These are phyloP conservation scores for Diddensiella transvaalensis DNA, from an alignment of 805 yeast genomes.

Conservation along the genomic window DNA sequence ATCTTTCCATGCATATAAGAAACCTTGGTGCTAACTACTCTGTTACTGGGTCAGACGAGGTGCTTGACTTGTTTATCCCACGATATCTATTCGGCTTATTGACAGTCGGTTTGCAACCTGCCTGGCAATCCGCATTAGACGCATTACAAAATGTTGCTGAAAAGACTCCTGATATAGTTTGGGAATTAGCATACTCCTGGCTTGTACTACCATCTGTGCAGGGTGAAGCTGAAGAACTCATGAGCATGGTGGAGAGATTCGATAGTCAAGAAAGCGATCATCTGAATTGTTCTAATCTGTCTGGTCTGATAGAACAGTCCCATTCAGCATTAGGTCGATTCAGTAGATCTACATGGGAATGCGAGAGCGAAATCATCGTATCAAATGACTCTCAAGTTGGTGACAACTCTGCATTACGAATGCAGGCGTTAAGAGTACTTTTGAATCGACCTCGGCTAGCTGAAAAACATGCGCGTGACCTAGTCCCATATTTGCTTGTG, in stretches of 20 bases:
- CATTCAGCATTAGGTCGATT: constrained; percentile 3
- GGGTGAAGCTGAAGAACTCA: constrained; percentile 25
- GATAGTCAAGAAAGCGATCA: constrained; percentile 8
- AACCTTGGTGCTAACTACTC: constrained; percentile 46
- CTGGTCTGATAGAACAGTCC: constrained; percentile 6
- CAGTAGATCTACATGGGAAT: not conserved
- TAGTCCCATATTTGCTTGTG: constrained; percentile 57
- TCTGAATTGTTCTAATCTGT: constrained; percentile 18
- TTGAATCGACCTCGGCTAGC: constrained; percentile 60
- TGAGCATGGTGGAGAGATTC: constrained; percentile 21
- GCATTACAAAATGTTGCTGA: constrained; percentile 47
- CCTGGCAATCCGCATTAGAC: constrained; percentile 75
- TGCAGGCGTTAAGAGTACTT: constrained; percentile 57
- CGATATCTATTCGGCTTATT: constrained; percentile 65
- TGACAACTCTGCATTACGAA: constrained; percentile 29
- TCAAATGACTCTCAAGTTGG: not conserved
- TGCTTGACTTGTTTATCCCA: constrained; percentile 37
- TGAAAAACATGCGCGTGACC: constrained; percentile 53
- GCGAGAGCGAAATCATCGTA: not conserved
- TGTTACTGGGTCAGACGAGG: constrained; percentile 28
- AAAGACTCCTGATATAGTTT: constrained; percentile 44
- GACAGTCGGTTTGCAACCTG: constrained; percentile 73
- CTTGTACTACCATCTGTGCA: constrained; percentile 11
- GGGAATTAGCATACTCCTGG: constrained; percentile 48
- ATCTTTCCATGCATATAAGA: constrained; percentile 65